Evolutionary conservation across 164 flowering plant genomes (phyloP).

Genomic region (Tetrastigma voinierianum): DNA sequence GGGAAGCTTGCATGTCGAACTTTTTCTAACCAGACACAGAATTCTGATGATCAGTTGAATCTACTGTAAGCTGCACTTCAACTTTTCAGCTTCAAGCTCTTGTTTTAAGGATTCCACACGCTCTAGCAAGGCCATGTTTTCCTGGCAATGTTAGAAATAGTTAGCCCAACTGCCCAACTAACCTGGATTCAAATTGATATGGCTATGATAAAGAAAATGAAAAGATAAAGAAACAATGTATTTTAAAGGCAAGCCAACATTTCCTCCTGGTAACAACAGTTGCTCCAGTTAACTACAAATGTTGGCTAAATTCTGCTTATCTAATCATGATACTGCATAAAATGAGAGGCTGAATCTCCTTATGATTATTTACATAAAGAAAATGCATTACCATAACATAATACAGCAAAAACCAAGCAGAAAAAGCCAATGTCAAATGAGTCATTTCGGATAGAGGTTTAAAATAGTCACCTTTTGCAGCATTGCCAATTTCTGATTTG

Average conservation of each 20-base stretch:
- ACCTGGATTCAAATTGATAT: neutral
- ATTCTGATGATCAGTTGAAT: neutral
- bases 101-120: constrained; percentile 48
- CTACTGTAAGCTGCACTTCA: constrained; percentile 46
- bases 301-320: too few relatives aligned
- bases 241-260: neutral
- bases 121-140: constrained; percentile 55
- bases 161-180: constrained; percentile 9
- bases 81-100: constrained; percentile 56
- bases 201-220: too few relatives aligned
- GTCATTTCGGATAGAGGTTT: neutral
- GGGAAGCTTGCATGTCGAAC: neutral
- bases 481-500: constrained; percentile 32
- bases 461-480: constrained; percentile 51
- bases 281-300: neutral
- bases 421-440: neutral
- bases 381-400: neutral
- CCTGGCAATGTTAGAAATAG: constrained; percentile 31
- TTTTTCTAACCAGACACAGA: neutral
- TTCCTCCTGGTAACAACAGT: neutral
- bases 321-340: too few relatives aligned
- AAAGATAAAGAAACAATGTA: too few relatives aligned
- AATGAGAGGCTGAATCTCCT: too few relatives aligned
- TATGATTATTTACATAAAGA: neutral
- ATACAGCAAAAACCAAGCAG: neutral